Conservation (phyloP, 1,139 yeast species). For the Yamadazyma dushanensis region DNA sequence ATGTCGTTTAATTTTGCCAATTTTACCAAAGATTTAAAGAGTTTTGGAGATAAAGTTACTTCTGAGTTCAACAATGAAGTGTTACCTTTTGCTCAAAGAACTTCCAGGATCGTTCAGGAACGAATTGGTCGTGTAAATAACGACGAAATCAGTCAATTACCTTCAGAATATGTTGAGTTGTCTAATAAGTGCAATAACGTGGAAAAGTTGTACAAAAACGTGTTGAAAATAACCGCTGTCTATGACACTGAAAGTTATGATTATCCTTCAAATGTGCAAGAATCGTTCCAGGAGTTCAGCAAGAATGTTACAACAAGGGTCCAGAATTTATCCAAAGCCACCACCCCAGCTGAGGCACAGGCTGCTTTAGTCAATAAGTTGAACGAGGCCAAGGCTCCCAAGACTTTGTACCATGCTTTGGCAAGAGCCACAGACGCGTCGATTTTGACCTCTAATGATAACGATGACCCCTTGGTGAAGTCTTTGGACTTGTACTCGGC, state of each 20-base stretch:
- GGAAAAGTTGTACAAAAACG: conserved; percentile 69
- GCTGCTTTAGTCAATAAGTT: conserved; percentile 63
- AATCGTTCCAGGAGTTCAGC: conserved; percentile 73
- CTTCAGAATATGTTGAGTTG: conserved; percentile 76
- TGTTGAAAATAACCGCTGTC: conserved; percentile 67
- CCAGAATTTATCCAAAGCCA: conserved; percentile 68
- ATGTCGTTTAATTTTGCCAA: conserved; percentile 50
- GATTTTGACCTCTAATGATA: conserved; percentile 45
- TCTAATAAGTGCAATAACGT: conserved; percentile 76
- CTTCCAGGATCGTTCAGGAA: conserved; percentile 78
- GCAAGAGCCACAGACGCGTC: conserved; percentile 71
- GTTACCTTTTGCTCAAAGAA: conserved; percentile 74
- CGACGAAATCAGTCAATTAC: conserved; percentile 79
- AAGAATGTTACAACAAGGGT: conserved; percentile 68
- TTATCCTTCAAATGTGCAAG: conserved; percentile 76
- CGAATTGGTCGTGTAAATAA: conserved; percentile 66
- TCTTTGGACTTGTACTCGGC: conserved; percentile 46
- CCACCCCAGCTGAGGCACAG: conserved; percentile 82
- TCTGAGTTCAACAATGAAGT: conserved; percentile 48
- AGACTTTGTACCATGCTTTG: conserved; percentile 82
- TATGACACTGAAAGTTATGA: conserved; percentile 83
- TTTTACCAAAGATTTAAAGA: conserved; percentile 43
- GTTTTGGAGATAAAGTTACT: conserved; percentile 38
- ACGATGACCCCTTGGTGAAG: conserved; percentile 47
- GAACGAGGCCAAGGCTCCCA: conserved; percentile 63